phyloP scores from a whole-genome alignment of 306 rosid genomes.

The Corylus avellana region DNA sequence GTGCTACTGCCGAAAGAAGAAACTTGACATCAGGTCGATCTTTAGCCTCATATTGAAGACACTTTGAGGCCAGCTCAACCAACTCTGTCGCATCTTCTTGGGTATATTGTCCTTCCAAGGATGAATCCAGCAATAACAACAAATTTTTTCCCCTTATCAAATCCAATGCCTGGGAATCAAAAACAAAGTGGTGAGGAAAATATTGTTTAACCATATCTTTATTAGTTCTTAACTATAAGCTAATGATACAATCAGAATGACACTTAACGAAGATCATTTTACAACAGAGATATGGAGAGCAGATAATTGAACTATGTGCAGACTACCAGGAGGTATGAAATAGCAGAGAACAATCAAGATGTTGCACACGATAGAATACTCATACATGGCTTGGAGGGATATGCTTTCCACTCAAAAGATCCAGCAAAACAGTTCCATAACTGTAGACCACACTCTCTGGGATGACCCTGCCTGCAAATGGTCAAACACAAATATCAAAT shows the following conservation, averaged over 20 bases:
- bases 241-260: background rate
- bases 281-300: background rate
- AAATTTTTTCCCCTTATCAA: constrained; percentile 80
- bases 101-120: constrained; percentile 87
- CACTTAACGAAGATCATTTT: background rate
- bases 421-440: constrained; percentile 83
- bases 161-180: constrained; percentile 68
- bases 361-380: constrained; percentile 12
- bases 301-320: background rate
- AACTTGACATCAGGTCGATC: constrained; percentile 84
- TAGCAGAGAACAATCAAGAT: background rate
- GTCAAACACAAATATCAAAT: background rate
- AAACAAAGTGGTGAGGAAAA: background rate
- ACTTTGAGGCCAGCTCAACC: constrained; percentile 92
- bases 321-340: background rate
- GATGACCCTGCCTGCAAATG: constrained; percentile 72
- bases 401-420: constrained; percentile 91
- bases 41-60: constrained; percentile 91
- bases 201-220: background rate
- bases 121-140: constrained; percentile 83
- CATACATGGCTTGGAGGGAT: constrained; percentile 93
- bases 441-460: constrained; percentile 91
- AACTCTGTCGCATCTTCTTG: constrained; percentile 84
- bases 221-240: background rate
- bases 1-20: constrained; percentile 71